These are phyloP conservation scores for Aquilaria yunnanensis DNA, from an alignment of 345 rosid species.

Conservation along the genomic window DNA sequence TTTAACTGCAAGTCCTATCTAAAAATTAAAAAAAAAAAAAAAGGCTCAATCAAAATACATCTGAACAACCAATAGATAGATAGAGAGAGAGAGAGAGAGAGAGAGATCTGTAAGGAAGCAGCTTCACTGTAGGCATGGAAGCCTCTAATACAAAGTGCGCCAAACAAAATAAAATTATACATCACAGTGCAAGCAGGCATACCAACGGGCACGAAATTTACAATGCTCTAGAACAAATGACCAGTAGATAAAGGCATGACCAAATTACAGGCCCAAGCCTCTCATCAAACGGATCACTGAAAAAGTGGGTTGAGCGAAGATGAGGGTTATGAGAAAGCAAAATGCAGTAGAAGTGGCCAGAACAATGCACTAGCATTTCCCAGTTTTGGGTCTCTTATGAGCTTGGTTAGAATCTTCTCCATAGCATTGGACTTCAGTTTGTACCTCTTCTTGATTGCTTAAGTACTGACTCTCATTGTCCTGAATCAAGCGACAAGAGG, in stretches of 20 bases:
- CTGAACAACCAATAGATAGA: no score
- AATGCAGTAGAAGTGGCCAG: slow-evolving; percentile 3
- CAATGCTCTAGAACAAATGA: slow-evolving; percentile 25
- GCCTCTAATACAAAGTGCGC: slow-evolving; percentile 12
- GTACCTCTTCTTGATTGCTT: slow-evolving; percentile 27
- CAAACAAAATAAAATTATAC: slow-evolving; percentile 14
- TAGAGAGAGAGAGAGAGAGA: no score
- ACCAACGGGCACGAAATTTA: slow-evolving; percentile 23
- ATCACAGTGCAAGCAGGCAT: slow-evolving; percentile 17
- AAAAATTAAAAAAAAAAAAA: no score
- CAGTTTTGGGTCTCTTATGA: slow-evolving; percentile 40
- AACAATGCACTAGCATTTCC: slow-evolving; percentile 22
- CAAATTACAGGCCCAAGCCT: slow-evolving; percentile 14
- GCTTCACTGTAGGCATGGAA: slow-evolving; percentile 12
- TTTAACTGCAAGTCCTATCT: no score
- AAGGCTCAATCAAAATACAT: no score
- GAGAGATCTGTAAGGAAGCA: no score
- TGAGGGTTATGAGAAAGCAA: slow-evolving; percentile 14
- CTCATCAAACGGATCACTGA: no score
- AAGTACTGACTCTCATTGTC: slow-evolving; percentile 24
- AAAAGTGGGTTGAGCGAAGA: not conserved
- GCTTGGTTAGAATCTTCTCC: slow-evolving; percentile 31
- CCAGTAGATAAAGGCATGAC: slow-evolving; percentile 5
- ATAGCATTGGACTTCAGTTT: slow-evolving; percentile 27
- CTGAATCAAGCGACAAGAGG: slow-evolving; percentile 17